Evolutionary conservation across 208 protist species (phyloP).

Genomic region (Wallacemonas sp.): DNA sequence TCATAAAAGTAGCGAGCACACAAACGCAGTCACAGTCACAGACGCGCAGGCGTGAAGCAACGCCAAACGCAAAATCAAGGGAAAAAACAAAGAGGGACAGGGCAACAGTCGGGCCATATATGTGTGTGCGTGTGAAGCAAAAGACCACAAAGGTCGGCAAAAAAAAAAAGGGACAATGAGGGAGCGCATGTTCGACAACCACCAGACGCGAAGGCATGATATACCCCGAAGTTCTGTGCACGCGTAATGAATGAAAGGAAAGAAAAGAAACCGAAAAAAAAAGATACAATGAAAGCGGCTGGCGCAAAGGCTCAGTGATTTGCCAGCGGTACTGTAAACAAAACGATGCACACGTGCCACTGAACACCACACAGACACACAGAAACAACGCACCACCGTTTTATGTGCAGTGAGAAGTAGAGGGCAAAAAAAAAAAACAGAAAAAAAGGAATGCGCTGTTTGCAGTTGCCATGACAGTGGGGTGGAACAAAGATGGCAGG

Average conservation of each 20-base stretch:
- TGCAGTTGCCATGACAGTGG: too few species aligned
- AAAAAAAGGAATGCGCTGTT: constrained; percentile 8
- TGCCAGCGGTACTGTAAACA: too few species aligned
- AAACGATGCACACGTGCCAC: too few species aligned
- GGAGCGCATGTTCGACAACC: constrained; percentile 6
- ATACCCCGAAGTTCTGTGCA: background rate
- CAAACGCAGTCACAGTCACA: background rate
- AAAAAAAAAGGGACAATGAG: constrained; percentile 1
- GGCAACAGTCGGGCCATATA: background rate
- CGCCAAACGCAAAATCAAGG: background rate
- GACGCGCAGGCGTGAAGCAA: background rate
- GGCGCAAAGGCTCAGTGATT: too few species aligned
- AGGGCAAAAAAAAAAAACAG: constrained; percentile 14
- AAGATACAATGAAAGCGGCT: too few species aligned
- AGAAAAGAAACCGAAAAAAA: constrained; percentile 6
- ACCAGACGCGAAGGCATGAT: background rate
- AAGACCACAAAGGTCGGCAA: constrained; percentile 2
- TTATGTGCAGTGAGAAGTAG: too few species aligned
- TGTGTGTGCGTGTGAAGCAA: background rate
- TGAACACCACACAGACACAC: too few species aligned
- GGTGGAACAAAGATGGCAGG: too few species aligned
- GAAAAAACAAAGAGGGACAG: background rate
- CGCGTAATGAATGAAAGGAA: background rate
- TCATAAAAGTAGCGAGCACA: too few species aligned
- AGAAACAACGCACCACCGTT: too few species aligned